These are phyloP conservation scores for Elsinoe perseae DNA, from an alignment of 2,329 filamentous ascomycete species.

Conservation along the genomic window DNA sequence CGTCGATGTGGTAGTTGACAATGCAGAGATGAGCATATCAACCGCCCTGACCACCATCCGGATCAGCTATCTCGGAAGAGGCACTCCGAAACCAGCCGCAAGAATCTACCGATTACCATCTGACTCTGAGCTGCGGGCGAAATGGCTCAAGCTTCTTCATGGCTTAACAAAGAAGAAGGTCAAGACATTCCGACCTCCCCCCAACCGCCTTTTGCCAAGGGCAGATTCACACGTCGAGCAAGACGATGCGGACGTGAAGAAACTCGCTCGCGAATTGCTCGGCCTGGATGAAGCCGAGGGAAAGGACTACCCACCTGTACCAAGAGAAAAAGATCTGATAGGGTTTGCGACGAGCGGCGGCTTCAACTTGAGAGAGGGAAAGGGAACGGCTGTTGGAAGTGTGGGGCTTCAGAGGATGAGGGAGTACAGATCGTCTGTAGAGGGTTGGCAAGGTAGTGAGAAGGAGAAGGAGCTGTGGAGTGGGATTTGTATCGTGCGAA, in stretches of 20 bases:
- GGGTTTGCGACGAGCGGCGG: slow-evolving; percentile 87
- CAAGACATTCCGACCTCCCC: neutral
- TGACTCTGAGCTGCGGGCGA: slow-evolving; percentile 46
- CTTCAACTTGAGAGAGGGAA: slow-evolving; percentile 70
- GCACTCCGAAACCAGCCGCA: slow-evolving; percentile 62
- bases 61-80: slow-evolving; percentile 60
- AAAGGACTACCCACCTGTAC: slow-evolving; percentile 56
- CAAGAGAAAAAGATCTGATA: slow-evolving; percentile 65
- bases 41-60: slow-evolving; percentile 51
- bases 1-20: neutral
- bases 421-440: slow-evolving; percentile 26
- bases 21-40: slow-evolving; percentile 25
- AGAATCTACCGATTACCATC: slow-evolving; percentile 80
- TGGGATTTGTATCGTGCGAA: slow-evolving; percentile 68
- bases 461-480: slow-evolving; percentile 35
- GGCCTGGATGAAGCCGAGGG: slow-evolving; percentile 14
- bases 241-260: neutral
- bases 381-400: slow-evolving; percentile 66
- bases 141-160: slow-evolving; percentile 56
- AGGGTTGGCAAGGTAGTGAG: slow-evolving; percentile 16
- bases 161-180: neutral
- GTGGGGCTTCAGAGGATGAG: slow-evolving; percentile 55
- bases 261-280: neutral
- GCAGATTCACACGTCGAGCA: slow-evolving; percentile 20
- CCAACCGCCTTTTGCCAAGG: slow-evolving; percentile 19